phyloP scores from a whole-genome alignment of 169 alveolate species.

The Cryptosporidium sp. region DNA sequence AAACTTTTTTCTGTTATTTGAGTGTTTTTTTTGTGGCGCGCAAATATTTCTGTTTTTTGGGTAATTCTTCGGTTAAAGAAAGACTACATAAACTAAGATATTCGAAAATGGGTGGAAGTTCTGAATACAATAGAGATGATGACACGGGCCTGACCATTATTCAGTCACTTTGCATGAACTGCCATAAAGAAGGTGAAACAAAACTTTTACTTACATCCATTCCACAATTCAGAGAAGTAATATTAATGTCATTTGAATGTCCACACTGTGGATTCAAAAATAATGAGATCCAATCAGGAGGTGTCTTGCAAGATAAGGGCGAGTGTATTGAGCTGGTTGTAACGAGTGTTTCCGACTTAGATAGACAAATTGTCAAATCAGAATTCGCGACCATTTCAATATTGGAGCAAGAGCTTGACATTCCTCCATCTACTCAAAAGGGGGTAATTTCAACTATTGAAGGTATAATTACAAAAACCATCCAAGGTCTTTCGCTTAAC shows the following conservation, averaged over 20 bases:
- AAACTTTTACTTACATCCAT: conserved; percentile 88
- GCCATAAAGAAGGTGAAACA: conserved; percentile 91
- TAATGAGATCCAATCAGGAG: conserved; percentile 93
- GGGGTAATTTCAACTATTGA: conserved; percentile 94
- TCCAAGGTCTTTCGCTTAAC: conserved; percentile 81
- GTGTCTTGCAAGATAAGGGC: conserved; percentile 93
- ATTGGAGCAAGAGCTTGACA: conserved; percentile 94
- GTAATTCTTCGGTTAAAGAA: background rate
- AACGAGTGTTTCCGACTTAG: conserved; percentile 83
- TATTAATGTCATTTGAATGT: conserved; percentile 93
- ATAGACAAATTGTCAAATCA: conserved; percentile 91
- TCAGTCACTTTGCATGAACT: conserved; percentile 90
- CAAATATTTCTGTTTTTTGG: background rate
- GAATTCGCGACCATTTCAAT: conserved; percentile 87
- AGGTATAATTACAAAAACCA: conserved; percentile 86
- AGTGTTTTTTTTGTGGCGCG: background rate
- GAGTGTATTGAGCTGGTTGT: conserved; percentile 86
- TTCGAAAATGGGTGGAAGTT: background rate
- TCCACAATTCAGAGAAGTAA: conserved; percentile 92
- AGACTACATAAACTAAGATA: background rate
- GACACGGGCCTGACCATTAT: conserved; percentile 85
- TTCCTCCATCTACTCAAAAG: conserved; percentile 92
- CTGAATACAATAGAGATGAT: conserved; percentile 52
- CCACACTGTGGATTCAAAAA: conserved; percentile 92
- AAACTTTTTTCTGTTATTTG: background rate